A percentile compares a stretch with the other conserved stretches of the same genome.
Evolutionary conservation across 495 filamentous ascomycete species (phyloP).

Genomic region (Daldinia caldariorum): DNA sequence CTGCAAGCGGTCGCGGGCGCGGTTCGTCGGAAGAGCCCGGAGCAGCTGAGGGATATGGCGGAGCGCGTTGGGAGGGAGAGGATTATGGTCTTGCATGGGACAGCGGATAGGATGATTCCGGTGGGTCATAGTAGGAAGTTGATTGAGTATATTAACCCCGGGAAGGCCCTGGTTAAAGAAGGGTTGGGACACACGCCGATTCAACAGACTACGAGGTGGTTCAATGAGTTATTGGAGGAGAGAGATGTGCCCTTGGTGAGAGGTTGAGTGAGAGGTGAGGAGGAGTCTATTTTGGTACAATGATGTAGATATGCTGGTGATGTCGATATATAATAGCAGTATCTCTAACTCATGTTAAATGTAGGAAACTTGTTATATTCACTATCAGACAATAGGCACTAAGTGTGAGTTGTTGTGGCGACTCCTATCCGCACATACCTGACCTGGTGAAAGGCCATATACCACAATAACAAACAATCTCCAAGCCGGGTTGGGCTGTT

Average conservation of each 20-base stretch:
- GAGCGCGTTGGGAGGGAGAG: slow-evolving; percentile 68
- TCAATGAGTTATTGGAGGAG: slow-evolving; percentile 57
- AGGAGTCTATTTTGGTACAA: neutral
- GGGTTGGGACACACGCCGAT: slow-evolving; percentile 69
- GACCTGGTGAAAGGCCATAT: neutral
- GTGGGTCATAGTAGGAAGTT: slow-evolving; percentile 64
- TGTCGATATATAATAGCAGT: neutral
- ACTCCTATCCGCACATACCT: neutral
- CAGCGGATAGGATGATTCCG: slow-evolving; percentile 71
- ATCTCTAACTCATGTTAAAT: neutral
- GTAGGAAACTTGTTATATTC: neutral
- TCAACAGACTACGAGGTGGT: slow-evolving; percentile 64
- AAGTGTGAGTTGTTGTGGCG: neutral
- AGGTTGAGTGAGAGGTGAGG: slow-evolving; percentile 19
- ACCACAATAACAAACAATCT: neutral
- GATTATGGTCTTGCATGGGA: slow-evolving; percentile 74
- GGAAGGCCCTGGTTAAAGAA: slow-evolving; percentile 56
- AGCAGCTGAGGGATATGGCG: slow-evolving; percentile 65
- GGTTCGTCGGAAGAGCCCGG: slow-evolving; percentile 70
- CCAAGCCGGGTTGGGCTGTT: neutral
- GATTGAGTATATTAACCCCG: slow-evolving; percentile 56
- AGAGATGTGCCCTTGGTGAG: slow-evolving; percentile 25
- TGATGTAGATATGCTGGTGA: neutral
- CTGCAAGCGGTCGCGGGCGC: slow-evolving; percentile 73
- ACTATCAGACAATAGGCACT: neutral